phyloP scores from a whole-genome alignment of 2,329 filamentous ascomycete species.

The Ascochyta rabiei region DNA sequence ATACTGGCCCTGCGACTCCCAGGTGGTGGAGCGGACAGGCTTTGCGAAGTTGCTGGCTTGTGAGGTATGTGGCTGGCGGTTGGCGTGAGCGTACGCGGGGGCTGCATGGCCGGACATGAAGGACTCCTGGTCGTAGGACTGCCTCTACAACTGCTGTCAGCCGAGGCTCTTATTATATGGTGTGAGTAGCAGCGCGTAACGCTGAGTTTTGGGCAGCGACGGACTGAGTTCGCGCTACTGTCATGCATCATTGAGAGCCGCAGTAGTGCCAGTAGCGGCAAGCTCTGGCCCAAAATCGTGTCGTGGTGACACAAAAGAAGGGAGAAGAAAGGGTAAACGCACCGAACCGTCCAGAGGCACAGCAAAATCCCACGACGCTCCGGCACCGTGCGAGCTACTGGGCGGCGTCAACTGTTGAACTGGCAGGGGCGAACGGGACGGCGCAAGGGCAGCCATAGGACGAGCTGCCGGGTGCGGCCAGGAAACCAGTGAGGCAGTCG shows the following conservation, averaged over 20 bases:
- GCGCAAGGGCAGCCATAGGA: slow-evolving; percentile 43
- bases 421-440: slow-evolving; percentile 37
- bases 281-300: slow-evolving; percentile 1
- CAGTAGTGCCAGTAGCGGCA: slow-evolving; percentile 28
- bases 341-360: slow-evolving; percentile 47
- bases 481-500: slow-evolving; percentile 15
- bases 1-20: slow-evolving; percentile 38
- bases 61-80: slow-evolving; percentile 42
- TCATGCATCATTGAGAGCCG: slow-evolving; percentile 27
- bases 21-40: slow-evolving; percentile 36
- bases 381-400: slow-evolving; percentile 48
- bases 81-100: slow-evolving; percentile 30
- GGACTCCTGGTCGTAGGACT: slow-evolving; percentile 38
- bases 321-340: slow-evolving; percentile 25
- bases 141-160: slow-evolving; percentile 39
- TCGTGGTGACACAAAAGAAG: slow-evolving; percentile 4
- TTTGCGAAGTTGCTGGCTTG: slow-evolving; percentile 45
- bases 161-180: slow-evolving; percentile 9
- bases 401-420: slow-evolving; percentile 48
- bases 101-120: slow-evolving; percentile 46
- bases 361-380: slow-evolving; percentile 46
- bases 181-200: neutral
- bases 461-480: slow-evolving; percentile 12
- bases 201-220: slow-evolving; percentile 4
- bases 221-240: slow-evolving; percentile 27